Conservation (phyloP, 495 filamentous ascomycete genomes). For the Xylaria flabelliformis region DNA sequence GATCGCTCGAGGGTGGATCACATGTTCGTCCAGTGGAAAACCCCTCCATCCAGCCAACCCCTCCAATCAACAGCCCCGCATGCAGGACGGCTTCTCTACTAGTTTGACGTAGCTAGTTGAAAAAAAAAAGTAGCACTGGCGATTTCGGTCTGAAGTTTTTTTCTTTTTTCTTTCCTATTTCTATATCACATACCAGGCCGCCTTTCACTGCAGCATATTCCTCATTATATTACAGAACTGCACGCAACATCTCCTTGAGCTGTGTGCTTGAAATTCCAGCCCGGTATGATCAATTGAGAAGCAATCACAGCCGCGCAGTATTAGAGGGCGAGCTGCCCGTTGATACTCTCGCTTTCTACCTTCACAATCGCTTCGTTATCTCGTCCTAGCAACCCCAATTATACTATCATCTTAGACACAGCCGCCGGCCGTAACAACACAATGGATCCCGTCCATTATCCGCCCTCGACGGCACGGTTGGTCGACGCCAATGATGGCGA, state of each 20-base stretch:
- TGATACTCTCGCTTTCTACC: neutral
- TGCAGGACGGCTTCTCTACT: slow-evolving; percentile 18
- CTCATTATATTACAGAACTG: neutral
- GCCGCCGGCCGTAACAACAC: slow-evolving; percentile 21
- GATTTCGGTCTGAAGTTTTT: slow-evolving; percentile 22
- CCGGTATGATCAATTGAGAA: slow-evolving; percentile 24
- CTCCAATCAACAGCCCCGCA: slow-evolving; percentile 26
- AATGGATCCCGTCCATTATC: slow-evolving; percentile 54
- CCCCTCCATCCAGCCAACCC: slow-evolving; percentile 24
- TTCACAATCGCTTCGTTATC: slow-evolving; percentile 6
- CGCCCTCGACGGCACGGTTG: slow-evolving; percentile 62
- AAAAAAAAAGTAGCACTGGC: slow-evolving; percentile 24
- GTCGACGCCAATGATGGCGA: slow-evolving; percentile 56
- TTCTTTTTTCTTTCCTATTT: slow-evolving; percentile 10
- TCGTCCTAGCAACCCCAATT: neutral
- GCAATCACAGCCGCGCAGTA: slow-evolving; percentile 20
- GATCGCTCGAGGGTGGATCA: slow-evolving; percentile 12
- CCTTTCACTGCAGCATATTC: neutral
- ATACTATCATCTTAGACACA: neutral
- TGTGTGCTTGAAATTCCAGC: neutral
- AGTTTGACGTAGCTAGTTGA: slow-evolving; percentile 24
- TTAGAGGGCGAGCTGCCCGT: slow-evolving; percentile 24
- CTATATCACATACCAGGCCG: slow-evolving; percentile 6
- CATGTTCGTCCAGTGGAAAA: slow-evolving; percentile 10
- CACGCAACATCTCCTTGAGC: neutral